Evolutionary conservation across 2,329 filamentous ascomycete species (phyloP).

Genomic region (Myriosclerotinia curreyana): DNA sequence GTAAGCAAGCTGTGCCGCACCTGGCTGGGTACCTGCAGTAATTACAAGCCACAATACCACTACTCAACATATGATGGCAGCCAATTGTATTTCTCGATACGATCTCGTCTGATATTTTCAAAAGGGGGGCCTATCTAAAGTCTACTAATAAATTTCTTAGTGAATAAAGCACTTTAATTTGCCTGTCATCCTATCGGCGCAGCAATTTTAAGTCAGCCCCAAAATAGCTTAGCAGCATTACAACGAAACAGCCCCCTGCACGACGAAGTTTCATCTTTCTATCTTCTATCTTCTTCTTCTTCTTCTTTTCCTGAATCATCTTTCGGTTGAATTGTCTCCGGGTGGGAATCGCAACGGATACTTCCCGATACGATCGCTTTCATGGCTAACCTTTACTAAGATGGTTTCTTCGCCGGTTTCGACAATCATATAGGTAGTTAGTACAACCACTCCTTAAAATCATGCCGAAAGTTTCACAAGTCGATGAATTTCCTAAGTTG

Average conservation of each 20-base stretch:
- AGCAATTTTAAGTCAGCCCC: slow-evolving; percentile 1
- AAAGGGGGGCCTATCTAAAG: background rate
- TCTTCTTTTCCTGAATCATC: background rate
- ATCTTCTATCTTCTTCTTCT: background rate
- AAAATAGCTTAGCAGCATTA: background rate
- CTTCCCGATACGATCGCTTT: background rate
- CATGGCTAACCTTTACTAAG: too few species aligned
- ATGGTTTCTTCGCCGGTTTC: background rate
- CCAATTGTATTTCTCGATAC: background rate
- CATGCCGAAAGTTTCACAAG: background rate
- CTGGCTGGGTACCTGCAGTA: slow-evolving; percentile 9
- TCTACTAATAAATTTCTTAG: too few species aligned
- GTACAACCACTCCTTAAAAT: background rate
- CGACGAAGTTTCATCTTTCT: too few species aligned
- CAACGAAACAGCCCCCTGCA: slow-evolving; percentile 11
- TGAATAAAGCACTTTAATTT: background rate
- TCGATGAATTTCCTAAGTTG: background rate
- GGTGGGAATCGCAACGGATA: background rate
- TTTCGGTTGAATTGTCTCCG: background rate
- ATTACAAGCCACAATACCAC: background rate
- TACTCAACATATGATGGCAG: background rate
- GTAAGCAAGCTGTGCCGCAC: slow-evolving; percentile 13
- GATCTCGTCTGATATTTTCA: background rate
- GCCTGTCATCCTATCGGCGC: slow-evolving; percentile 6
- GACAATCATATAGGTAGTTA: background rate